phyloP scores from a whole-genome alignment of 169 alveolate genomes.

The Besnoitia besnoiti region DNA sequence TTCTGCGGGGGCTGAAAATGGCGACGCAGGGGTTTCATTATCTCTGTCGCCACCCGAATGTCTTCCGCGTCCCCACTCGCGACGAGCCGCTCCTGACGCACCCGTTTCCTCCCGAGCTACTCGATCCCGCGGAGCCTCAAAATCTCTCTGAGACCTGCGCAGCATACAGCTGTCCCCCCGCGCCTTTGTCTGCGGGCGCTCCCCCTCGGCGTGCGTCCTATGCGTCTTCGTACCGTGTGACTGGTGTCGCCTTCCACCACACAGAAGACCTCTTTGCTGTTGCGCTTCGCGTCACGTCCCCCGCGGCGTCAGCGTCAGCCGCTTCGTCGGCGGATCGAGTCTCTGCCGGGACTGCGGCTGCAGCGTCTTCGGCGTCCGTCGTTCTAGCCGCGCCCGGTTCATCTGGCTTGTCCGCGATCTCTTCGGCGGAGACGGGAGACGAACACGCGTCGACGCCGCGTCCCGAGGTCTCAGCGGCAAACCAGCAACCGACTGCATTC shows the following conservation, averaged over 20 bases:
- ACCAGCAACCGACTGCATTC: too few relatives aligned
- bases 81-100: constrained; percentile 38
- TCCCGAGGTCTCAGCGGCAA: too few relatives aligned
- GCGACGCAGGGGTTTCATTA: neutral
- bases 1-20: neutral
- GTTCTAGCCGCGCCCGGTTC: too few relatives aligned
- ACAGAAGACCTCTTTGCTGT: neutral
- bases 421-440: too few relatives aligned
- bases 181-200: neutral
- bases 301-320: too few relatives aligned
- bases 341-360: too few relatives aligned
- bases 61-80: neutral
- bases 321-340: too few relatives aligned
- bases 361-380: too few relatives aligned
- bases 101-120: neutral
- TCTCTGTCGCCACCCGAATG: constrained; percentile 25
- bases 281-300: neutral
- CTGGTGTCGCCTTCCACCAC: constrained; percentile 7
- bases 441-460: too few relatives aligned
- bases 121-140: neutral
- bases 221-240: neutral
- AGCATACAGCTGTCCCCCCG: neutral
- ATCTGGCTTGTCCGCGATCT: too few relatives aligned
- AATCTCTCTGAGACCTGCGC: neutral
- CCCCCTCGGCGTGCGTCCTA: neutral